Conservation (phyloP, 2,329 filamentous ascomycete species). For the Aspergillus viridinutans region DNA sequence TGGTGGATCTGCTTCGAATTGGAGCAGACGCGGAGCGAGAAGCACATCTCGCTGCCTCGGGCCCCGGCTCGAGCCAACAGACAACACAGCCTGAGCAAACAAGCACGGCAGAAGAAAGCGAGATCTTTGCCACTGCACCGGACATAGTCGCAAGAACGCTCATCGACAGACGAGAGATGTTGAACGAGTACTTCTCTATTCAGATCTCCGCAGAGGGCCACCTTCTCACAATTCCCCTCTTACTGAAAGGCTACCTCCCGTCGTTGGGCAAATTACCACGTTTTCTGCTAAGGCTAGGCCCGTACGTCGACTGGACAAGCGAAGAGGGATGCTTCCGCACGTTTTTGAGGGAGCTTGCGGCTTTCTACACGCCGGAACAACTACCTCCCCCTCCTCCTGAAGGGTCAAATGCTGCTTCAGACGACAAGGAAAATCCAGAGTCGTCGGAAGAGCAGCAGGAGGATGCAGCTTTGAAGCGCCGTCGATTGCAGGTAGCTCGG, state of each 20-base stretch:
- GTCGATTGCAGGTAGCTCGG: slow-evolving; percentile 66
- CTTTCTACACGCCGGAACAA: slow-evolving; percentile 85
- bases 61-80: not conserved
- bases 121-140: slow-evolving; percentile 64
- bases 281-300: slow-evolving; percentile 83
- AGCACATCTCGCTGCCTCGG: slow-evolving; percentile 18
- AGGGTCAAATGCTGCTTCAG: not conserved
- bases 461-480: slow-evolving; percentile 41
- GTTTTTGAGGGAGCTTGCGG: slow-evolving; percentile 80
- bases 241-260: slow-evolving; percentile 86
- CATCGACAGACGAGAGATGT: slow-evolving; percentile 74
- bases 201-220: slow-evolving; percentile 75
- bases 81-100: slow-evolving; percentile 12
- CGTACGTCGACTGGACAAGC: slow-evolving; percentile 78
- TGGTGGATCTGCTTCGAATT: slow-evolving; percentile 67
- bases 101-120: slow-evolving; percentile 39
- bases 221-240: slow-evolving; percentile 72
- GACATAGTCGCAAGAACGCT: slow-evolving; percentile 64
- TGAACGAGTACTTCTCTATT: slow-evolving; percentile 87
- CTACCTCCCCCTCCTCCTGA: slow-evolving; percentile 51
- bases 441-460: slow-evolving; percentile 37
- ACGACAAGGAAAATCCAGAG: slow-evolving; percentile 6
- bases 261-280: slow-evolving; percentile 79
- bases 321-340: slow-evolving; percentile 83
- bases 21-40: slow-evolving; percentile 67